Base-by-base conservation (phyloP, 148 eudicot species). In the Hydrangea macrophylla region DNA sequence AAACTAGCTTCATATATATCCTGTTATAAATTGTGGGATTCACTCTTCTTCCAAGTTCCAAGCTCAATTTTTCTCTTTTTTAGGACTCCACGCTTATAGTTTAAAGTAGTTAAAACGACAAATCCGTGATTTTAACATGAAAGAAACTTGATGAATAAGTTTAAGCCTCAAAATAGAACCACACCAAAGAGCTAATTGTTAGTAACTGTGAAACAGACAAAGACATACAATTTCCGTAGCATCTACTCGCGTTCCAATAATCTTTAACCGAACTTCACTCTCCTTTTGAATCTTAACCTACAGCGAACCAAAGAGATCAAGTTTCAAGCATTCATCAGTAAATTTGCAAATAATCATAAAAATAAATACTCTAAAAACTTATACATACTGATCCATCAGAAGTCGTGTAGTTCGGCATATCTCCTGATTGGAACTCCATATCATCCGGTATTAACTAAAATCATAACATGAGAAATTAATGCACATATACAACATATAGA, bases 221-320 rank as follows among this genome's bases (percentile, higher is more conserved):
- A 30, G 30, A 15, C 87, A 54, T 88, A 92, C 98, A 73, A 93
- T 93, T 80, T 93, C 98, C 11, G 98, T 93, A 42, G 98, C 98
- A 84, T 93, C 98, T 12, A 93, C 95, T 70, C 98, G 85, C 66
- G 98, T 90, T 58, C 98, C 98, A 59, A 93, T 88, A 50, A 93
- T 90, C 84, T 93, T 93, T 60, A 93, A 65, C 71, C 98, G 81
- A 59, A 93, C 95, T 81, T 93, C 98, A 74, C 86, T 93, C 1
- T 93, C 98, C 78, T 93, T 93, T 39, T 93, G 92, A 73, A 93
- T 93, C 72, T 93, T 93, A 33, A 93, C 94, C 98, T 92, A 82
- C 33, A 23, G 70, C 63, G 37, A 18, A 37, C 58, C 53, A 44
- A 65, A 27, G 50, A 64, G 58, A 39, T 48, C 23, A 32, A 71